These are phyloP conservation scores for Tetracentron sinense DNA, from an alignment of 164 flowering plant genomes.

Conservation along the genomic window DNA sequence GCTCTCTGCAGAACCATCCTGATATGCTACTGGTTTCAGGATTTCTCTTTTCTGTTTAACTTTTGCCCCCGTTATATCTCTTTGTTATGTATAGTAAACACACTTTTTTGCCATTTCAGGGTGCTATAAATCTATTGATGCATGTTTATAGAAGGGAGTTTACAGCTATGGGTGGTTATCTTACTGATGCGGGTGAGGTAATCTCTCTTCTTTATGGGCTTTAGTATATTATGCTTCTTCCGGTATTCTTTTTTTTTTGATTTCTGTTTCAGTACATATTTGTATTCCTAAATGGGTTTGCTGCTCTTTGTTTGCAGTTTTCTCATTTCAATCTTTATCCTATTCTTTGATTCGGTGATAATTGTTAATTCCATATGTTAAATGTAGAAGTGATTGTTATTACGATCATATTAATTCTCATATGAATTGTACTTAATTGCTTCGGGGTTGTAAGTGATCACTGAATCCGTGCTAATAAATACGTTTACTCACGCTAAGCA, in stretches of 20 bases:
- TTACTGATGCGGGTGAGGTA: slow-evolving; percentile 98
- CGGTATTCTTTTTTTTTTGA: neutral
- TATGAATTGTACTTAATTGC: too few species aligned
- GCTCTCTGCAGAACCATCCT: too few species aligned
- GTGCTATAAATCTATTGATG: slow-evolving; percentile 91
- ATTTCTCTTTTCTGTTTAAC: neutral
- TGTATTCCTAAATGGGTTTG: too few species aligned
- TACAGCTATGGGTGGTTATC: slow-evolving; percentile 89
- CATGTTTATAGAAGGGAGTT: slow-evolving; percentile 82
- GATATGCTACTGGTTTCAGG: slow-evolving; percentile 1
- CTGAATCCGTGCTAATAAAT: too few species aligned
- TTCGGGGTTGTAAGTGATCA: too few species aligned
- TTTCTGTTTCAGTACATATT: neutral
- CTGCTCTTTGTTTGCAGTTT: too few species aligned
- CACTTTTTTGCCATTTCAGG: slow-evolving; percentile 40
- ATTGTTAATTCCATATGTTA: too few species aligned
- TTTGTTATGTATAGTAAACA: neutral
- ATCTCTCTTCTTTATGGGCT: slow-evolving; percentile 10
- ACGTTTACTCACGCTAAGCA: too few species aligned
- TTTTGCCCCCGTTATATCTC: neutral
- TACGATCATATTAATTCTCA: too few species aligned
- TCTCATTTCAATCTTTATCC: too few species aligned
- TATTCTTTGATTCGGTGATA: too few species aligned
- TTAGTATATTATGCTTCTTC: neutral
- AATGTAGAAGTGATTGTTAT: too few species aligned